phyloP scores from a whole-genome alignment of 768 basidiomycete species.

The Daedaleopsis sinensis region DNA sequence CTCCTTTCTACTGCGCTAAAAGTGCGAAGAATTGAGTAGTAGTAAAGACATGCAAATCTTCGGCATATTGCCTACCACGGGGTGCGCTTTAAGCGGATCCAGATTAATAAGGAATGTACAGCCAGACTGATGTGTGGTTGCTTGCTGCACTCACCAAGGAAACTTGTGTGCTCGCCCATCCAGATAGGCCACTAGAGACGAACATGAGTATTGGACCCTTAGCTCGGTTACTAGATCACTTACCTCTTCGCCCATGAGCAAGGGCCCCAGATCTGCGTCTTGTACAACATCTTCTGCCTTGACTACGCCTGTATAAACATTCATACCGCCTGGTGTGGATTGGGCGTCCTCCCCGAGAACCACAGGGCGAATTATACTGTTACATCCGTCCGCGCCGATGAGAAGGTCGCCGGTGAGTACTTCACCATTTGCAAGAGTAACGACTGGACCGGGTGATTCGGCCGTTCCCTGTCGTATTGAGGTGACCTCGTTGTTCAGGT shows the following conservation, averaged over 20 bases:
- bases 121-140: not conserved
- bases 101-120: too few relatives aligned
- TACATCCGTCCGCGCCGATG: conserved; percentile 62
- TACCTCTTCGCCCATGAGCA: conserved; percentile 37
- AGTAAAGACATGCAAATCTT: too few relatives aligned
- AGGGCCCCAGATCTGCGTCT: conserved; percentile 41
- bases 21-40: too few relatives aligned
- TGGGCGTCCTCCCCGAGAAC: conserved; percentile 37
- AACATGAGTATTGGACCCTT: not conserved
- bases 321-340: conserved; percentile 29
- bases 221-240: too few relatives aligned
- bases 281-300: conserved; percentile 41
- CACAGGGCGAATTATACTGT: conserved; percentile 42
- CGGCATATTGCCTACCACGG: too few relatives aligned
- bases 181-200: conserved; percentile 30
- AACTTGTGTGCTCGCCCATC: conserved; percentile 31
- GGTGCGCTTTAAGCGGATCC: too few relatives aligned
- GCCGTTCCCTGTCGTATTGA: conserved; percentile 19
- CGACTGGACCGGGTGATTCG: conserved; percentile 21
- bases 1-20: conserved; percentile 42
- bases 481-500: conserved; percentile 35
- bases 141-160: conserved; percentile 23
- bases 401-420: conserved; percentile 55
- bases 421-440: conserved; percentile 44
- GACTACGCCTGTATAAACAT: conserved; percentile 49